Percentiles rank a stretch among this genome's conserved stretches.
These are phyloP conservation scores for Eleusine coracana DNA, from an alignment of 176 grass and related monocot species.

Conservation along the genomic window DNA sequence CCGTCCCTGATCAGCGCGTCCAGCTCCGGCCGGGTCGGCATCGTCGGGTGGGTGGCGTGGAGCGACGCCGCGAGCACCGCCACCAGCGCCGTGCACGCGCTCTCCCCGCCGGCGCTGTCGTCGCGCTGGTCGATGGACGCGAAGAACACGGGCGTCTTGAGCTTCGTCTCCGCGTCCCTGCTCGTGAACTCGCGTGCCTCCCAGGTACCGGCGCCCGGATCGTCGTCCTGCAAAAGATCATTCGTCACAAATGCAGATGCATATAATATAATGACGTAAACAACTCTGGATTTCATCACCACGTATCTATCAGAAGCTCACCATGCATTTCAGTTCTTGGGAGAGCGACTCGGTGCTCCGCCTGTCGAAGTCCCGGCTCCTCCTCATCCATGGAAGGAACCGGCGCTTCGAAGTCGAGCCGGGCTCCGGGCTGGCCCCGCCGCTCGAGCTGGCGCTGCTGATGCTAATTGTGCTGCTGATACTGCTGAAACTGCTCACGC, in stretches of 20 bases:
- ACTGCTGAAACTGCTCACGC: constrained; percentile 46
- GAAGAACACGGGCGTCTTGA: constrained; percentile 77
- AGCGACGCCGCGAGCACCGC: constrained; percentile 76
- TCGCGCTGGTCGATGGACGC: constrained; percentile 98
- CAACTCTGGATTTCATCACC: neutral
- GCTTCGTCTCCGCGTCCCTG: constrained; percentile 75
- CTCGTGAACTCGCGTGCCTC: constrained; percentile 72
- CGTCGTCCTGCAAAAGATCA: constrained; percentile 40
- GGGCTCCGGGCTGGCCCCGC: constrained; percentile 58
- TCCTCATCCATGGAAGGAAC: constrained; percentile 52
- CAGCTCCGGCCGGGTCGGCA: constrained; percentile 61
- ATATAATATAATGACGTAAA: neutral
- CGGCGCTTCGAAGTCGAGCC: constrained; percentile 52
- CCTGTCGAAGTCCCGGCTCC: constrained; percentile 57
- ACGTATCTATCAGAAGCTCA: neutral
- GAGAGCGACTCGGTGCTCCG: constrained; percentile 33
- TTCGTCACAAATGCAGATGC: neutral
- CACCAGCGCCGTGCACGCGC: constrained; percentile 93
- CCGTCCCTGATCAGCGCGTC: constrained; percentile 85
- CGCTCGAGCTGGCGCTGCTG: constrained; percentile 55
- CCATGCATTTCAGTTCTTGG: constrained; percentile 54
- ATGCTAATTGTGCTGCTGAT: constrained; percentile 36
- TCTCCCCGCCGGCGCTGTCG: constrained; percentile 86
- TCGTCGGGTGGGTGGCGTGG: constrained; percentile 53
- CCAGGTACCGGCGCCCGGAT: constrained; percentile 51